These are phyloP conservation scores for Ophiocordyceps unilateralis DNA, from an alignment of 2,329 filamentous ascomycete genomes.

Conservation along the genomic window DNA sequence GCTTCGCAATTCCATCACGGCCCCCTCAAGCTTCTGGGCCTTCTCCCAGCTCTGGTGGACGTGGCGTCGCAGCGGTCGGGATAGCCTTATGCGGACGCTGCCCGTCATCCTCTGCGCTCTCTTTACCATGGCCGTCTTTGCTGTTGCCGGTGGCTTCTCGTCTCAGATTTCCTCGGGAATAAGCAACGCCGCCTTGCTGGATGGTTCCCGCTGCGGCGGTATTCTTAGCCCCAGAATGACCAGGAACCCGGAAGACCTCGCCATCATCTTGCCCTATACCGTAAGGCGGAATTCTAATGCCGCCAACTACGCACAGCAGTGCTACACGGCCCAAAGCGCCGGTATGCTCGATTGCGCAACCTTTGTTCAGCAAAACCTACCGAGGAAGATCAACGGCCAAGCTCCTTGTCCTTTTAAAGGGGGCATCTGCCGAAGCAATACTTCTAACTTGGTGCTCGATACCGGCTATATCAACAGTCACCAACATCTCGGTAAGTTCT, in stretches of 20 bases:
- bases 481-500: background rate
- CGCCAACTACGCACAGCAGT: background rate
- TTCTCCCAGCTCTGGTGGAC: background rate
- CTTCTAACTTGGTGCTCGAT: background rate
- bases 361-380: background rate
- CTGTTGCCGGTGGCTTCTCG: background rate
- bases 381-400: background rate
- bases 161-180: background rate
- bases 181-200: background rate
- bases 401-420: background rate
- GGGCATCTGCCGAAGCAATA: background rate
- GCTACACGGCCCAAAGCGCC: background rate
- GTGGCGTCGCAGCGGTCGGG: background rate
- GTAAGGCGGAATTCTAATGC: background rate
- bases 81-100: background rate
- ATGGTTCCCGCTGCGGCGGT: background rate
- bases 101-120: background rate
- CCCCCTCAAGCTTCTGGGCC: background rate
- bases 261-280: background rate
- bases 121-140: background rate
- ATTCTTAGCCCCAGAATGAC: background rate
- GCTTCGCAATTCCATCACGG: background rate
- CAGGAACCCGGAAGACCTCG: background rate
- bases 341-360: background rate
- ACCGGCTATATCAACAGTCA: background rate